Percentiles rank a stretch among this genome's conserved stretches.
These are phyloP conservation scores for Ogataea nitratoaversa DNA, from an alignment of 805 yeast species.

Conservation along the genomic window DNA sequence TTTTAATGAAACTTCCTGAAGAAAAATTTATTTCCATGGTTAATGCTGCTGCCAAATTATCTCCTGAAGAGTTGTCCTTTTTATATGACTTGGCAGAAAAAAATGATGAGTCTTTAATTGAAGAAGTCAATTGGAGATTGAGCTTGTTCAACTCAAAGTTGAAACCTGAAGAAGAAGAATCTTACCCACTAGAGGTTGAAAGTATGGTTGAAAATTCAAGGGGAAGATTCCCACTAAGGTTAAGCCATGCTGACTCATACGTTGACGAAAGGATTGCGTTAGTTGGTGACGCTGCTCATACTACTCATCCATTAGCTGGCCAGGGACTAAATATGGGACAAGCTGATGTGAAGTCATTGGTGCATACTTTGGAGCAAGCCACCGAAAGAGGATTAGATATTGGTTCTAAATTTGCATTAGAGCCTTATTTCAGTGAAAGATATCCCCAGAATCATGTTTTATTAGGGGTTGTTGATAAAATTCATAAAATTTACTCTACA, in stretches of 20 bases:
- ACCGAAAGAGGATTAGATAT: slow-evolving; percentile 79
- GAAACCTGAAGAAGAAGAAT: slow-evolving; percentile 45
- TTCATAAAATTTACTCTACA: slow-evolving; percentile 81
- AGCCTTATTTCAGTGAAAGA: slow-evolving; percentile 81
- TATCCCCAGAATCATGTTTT: slow-evolving; percentile 76
- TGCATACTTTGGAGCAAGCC: slow-evolving; percentile 66
- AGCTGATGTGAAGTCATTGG: slow-evolving; percentile 75
- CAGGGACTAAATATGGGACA: slow-evolving; percentile 99
- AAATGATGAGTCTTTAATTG: slow-evolving; percentile 43
- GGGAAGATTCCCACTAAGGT: slow-evolving; percentile 82
- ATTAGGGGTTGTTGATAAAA: slow-evolving; percentile 85
- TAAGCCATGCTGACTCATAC: slow-evolving; percentile 89
- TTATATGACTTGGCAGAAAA: slow-evolving; percentile 46
- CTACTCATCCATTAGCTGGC: slow-evolving; percentile 96
- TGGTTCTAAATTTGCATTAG: slow-evolving; percentile 75
- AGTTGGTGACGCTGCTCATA: slow-evolving; percentile 98
- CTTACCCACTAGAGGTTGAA: slow-evolving; percentile 63
- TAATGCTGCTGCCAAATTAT: slow-evolving; percentile 83
- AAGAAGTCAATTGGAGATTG: slow-evolving; percentile 74
- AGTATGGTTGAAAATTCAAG: slow-evolving; percentile 60
- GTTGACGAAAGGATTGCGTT: slow-evolving; percentile 80
- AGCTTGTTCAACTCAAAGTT: slow-evolving; percentile 32
- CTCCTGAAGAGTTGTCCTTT: slow-evolving; percentile 70
- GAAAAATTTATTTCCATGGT: slow-evolving; percentile 64
- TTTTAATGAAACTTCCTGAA: slow-evolving; percentile 55